Evolutionary conservation across 2,329 filamentous ascomycete species (phyloP).

Genomic region (Cladosporium austrohemisphaericum): DNA sequence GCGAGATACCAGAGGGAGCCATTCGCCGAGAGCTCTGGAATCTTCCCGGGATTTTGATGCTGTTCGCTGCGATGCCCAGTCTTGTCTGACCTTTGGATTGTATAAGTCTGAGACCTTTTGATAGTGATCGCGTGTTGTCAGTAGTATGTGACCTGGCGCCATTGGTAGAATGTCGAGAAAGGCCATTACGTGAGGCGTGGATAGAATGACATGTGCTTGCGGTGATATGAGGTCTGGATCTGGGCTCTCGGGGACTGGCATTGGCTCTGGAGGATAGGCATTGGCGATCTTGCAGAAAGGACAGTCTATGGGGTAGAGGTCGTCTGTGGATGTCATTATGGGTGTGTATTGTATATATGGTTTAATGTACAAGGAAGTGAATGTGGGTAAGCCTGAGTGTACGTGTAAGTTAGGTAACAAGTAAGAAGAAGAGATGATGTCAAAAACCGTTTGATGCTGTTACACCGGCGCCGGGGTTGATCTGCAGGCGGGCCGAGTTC

Average conservation of each 20-base stretch:
- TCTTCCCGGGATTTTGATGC: constrained; percentile 20
- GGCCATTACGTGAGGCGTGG: constrained; percentile 71
- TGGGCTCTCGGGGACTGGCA: constrained; percentile 30
- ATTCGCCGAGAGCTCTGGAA: constrained; percentile 39
- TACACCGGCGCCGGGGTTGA: not conserved
- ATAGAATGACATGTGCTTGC: constrained; percentile 63
- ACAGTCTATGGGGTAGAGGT: constrained; percentile 46
- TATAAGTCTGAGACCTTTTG: constrained; percentile 70
- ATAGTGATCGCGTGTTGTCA: constrained; percentile 73
- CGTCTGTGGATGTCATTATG: constrained; percentile 18
- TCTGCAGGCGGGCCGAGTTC: not conserved
- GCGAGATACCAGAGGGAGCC: constrained; percentile 67
- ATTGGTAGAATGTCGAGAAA: constrained; percentile 94
- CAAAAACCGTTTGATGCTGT: no score
- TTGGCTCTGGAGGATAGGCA: constrained; percentile 41
- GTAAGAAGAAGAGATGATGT: constrained; percentile 3
- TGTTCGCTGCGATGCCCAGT: constrained; percentile 21
- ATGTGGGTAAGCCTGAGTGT: no score
- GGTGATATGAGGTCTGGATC: constrained; percentile 32
- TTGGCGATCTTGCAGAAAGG: constrained; percentile 58
- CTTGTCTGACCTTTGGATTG: constrained; percentile 15
- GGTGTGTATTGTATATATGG: not conserved
- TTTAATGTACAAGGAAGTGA: not conserved
- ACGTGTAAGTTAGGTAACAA: not conserved
- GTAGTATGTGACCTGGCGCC: constrained; percentile 74